phyloP scores from a whole-genome alignment of 768 basidiomycete genomes.

The Mycena epipterygia region DNA sequence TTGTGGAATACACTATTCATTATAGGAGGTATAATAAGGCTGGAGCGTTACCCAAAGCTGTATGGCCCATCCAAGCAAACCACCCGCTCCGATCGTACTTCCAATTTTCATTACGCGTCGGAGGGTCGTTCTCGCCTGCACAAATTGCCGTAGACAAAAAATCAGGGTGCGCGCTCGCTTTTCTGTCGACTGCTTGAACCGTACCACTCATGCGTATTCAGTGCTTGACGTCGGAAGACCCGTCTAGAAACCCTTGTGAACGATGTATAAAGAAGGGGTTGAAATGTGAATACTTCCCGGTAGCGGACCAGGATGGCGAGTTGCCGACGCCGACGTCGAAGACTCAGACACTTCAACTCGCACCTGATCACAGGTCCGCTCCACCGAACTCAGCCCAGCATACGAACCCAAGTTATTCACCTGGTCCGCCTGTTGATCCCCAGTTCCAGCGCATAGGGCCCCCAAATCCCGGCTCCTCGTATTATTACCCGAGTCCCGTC shows the following conservation, averaged over 20 bases:
- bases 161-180: background rate
- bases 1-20: too few species aligned
- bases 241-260: background rate
- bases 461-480: too few species aligned
- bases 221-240: background rate
- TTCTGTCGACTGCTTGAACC: background rate
- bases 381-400: too few species aligned
- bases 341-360: background rate
- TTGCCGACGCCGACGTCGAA: too few species aligned
- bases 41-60: too few species aligned
- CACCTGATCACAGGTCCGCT: background rate
- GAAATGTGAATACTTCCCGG: conserved; percentile 4
- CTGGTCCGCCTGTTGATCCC: too few species aligned
- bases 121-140: background rate
- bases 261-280: conserved; percentile 8
- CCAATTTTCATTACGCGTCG: background rate
- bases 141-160: background rate
- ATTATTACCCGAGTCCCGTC: too few species aligned
- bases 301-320: background rate
- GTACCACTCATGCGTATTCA: background rate
- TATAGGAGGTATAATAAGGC: too few species aligned
- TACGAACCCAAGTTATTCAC: too few species aligned
- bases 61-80: background rate
- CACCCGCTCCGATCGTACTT: background rate
- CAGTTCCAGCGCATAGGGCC: too few species aligned